Evolutionary conservation across 2,329 filamentous ascomycete genomes (phyloP).

Genomic region (Arthrinium phaeospermum): DNA sequence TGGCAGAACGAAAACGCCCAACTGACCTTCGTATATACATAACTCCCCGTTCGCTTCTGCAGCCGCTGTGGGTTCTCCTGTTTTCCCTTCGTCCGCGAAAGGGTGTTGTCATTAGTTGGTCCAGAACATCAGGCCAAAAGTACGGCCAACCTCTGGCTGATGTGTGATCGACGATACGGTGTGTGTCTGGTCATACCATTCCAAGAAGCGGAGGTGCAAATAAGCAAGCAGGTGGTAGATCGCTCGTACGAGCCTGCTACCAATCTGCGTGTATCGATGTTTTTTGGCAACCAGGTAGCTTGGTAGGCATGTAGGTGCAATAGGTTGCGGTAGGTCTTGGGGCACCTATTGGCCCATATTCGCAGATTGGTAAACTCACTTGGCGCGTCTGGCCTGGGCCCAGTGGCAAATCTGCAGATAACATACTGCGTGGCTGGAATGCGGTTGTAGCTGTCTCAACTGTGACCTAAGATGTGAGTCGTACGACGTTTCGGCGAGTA

Average conservation of each 20-base stretch:
- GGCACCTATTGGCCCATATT: not conserved
- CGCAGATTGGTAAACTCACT: not conserved
- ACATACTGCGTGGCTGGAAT: not conserved
- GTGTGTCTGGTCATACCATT: not conserved
- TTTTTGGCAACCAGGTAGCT: not conserved
- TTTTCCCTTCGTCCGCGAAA: not conserved
- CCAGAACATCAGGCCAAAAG: not conserved
- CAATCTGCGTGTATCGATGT: not conserved
- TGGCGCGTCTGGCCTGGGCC: not conserved
- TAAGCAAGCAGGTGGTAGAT: not conserved
- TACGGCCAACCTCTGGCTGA: not conserved
- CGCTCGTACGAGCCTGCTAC: not conserved
- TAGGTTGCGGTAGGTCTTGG: not conserved
- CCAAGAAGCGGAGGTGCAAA: not conserved
- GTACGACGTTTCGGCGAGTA: not conserved
- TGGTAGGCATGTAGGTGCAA: not conserved
- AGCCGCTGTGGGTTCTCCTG: not conserved
- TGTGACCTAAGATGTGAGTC: not conserved
- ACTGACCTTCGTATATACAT: not conserved
- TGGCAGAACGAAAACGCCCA: not conserved
- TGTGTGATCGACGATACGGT: conserved; percentile 1
- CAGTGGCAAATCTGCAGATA: not conserved
- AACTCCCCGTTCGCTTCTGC: not conserved
- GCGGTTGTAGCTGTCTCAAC: not conserved
- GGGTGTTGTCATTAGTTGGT: not conserved